Conservation (phyloP, 2,329 filamentous ascomycete species). For the Colletotrichum godetiae region DNA sequence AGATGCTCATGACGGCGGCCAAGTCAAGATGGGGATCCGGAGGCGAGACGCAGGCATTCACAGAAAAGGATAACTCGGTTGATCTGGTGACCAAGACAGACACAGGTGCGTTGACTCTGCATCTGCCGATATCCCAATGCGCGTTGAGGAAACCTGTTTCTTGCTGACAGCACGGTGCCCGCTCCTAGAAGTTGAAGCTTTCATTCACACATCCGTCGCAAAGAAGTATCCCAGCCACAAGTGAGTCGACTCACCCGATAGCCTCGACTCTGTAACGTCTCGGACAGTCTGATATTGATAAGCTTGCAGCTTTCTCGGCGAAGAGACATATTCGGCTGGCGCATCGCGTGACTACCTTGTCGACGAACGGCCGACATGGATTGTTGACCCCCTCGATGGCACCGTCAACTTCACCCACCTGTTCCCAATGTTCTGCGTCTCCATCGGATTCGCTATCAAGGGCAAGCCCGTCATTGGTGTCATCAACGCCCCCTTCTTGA, state of each 20-base stretch:
- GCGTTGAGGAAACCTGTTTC: neutral
- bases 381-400: conserved; percentile 81
- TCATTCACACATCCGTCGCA: conserved; percentile 71
- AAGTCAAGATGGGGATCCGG: conserved; percentile 60
- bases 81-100: conserved; percentile 84
- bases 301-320: conserved; percentile 74
- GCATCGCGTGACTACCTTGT: conserved; percentile 77
- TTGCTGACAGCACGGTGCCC: conserved; percentile 2
- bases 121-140: neutral
- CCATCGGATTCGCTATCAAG: conserved; percentile 74
- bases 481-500: conserved; percentile 77
- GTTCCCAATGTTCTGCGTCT: conserved; percentile 85
- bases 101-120: conserved; percentile 61
- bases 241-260: conserved; percentile 53
- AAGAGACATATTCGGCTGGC: conserved; percentile 80
- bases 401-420: conserved; percentile 86
- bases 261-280: neutral
- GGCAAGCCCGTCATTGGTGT: conserved; percentile 74
- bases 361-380: conserved; percentile 74
- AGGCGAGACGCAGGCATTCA: conserved; percentile 49
- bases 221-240: conserved; percentile 73
- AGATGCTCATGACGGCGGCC: conserved; percentile 74
- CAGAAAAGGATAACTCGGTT: conserved; percentile 80
- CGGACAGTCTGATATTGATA: neutral
- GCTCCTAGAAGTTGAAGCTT: conserved; percentile 74